Evolutionary conservation across 1,139 yeast species (phyloP), one percentile per base, ranked within the genome.

Genomic region (Blastobotrys buckinghamii): DNA sequence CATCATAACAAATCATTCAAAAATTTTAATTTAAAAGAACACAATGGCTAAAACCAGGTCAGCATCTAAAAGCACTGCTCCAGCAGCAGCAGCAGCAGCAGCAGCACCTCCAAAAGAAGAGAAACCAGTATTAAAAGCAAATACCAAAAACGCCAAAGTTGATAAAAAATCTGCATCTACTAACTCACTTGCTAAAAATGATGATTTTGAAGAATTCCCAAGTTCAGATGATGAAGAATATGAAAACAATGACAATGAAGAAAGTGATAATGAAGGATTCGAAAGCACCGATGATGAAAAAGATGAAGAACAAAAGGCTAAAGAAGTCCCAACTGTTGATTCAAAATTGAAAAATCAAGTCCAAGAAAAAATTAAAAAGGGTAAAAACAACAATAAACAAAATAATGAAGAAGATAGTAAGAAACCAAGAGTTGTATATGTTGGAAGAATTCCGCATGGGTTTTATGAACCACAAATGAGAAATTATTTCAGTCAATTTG

Each of bases 391-490:
- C 3, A 50, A 55, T 34, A 59, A 55, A 41, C n/a, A n/a, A 22
- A 22, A 5, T 22, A 22, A 22, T 22, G 24, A 22, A 22, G 60
- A 58, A 32, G 54, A 52, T 33, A 47, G 51, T 47, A 42, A 30
- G 17, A 51, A 55, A 42, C 57, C 66, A 35, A 94, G 95, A 36
- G 87, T 88, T 48, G 73, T 92, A 54, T 92, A 90, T 67, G 77
- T 92, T 42, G 97, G 97, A 47, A 81, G 97, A 65, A 77, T 92
- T 57, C 98, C 98, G 39, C 82, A 83, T 59, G 96, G 96, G 46
- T 89, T 92, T 72, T 83, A 88, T 61, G 97, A 92, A 68, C 73
- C 70, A 38, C 96, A 92, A 69, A 74, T 84, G 77, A 76, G 76
- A 55, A 77, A 79, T 61, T 92, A 92, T 70, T 92, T 92, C 65